Evolutionary conservation across 306 rosid species (phyloP).

Genomic region (Pterocarpus macrocarpus): DNA sequence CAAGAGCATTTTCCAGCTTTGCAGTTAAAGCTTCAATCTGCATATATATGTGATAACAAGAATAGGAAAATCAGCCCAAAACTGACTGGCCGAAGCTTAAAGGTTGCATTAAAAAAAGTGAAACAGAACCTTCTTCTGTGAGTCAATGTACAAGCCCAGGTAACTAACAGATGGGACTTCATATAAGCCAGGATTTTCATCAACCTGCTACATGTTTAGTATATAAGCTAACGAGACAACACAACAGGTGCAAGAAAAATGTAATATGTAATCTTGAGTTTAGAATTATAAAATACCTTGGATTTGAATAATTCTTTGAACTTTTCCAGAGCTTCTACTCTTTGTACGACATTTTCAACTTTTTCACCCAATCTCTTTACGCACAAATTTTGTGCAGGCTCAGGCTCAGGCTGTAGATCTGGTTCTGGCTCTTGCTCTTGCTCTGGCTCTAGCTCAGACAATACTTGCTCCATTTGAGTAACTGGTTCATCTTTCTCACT

Average conservation of each 20-base stretch:
- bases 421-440: slow-evolving; percentile 42
- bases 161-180: slow-evolving; percentile 49
- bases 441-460: slow-evolving; percentile 39
- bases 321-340: slow-evolving; percentile 55
- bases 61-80: background rate
- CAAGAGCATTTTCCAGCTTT: slow-evolving; percentile 64
- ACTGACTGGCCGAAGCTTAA: background rate
- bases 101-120: background rate
- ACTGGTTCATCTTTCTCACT: slow-evolving; percentile 55
- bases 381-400: slow-evolving; percentile 35
- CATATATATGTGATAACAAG: slow-evolving; percentile 21
- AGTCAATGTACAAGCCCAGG: slow-evolving; percentile 58
- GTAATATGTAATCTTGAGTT: background rate
- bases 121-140: slow-evolving; percentile 69
- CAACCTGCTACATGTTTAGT: slow-evolving; percentile 50
- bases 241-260: background rate
- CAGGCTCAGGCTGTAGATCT: slow-evolving; percentile 4
- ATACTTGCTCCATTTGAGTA: slow-evolving; percentile 44
- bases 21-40: slow-evolving; percentile 64
- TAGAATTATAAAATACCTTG: slow-evolving; percentile 54
- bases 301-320: slow-evolving; percentile 44
- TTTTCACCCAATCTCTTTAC: slow-evolving; percentile 57
- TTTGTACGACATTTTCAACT: slow-evolving; percentile 49
- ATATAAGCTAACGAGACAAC: slow-evolving; percentile 1
- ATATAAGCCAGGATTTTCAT: slow-evolving; percentile 28